Percentiles rank a stretch among this genome's conserved stretches.
These are phyloP conservation scores for Myriosclerotinia curreyana DNA, from an alignment of 2,329 filamentous ascomycete genomes.

Conservation along the genomic window DNA sequence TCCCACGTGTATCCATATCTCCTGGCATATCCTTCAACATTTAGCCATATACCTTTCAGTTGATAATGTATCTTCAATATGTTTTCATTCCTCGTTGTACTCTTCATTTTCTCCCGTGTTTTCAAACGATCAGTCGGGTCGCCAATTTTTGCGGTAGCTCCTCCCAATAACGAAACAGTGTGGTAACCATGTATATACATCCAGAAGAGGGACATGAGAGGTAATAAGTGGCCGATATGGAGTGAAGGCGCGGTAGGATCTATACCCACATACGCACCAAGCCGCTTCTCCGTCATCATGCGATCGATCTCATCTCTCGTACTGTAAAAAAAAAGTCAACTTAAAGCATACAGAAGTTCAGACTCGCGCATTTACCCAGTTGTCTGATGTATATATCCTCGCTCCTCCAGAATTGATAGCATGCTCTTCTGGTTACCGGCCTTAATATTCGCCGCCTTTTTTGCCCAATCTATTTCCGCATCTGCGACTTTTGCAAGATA, in stretches of 20 bases:
- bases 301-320: slow-evolving; percentile 54
- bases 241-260: slow-evolving; percentile 78
- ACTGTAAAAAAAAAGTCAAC: slow-evolving; percentile 28
- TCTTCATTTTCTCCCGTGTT: slow-evolving; percentile 54
- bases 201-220: slow-evolving; percentile 82
- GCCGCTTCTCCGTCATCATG: slow-evolving; percentile 61
- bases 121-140: slow-evolving; percentile 71
- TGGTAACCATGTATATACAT: slow-evolving; percentile 73
- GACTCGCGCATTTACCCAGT: slow-evolving; percentile 58
- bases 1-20: slow-evolving; percentile 65
- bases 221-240: slow-evolving; percentile 76
- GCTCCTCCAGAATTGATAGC: slow-evolving; percentile 64
- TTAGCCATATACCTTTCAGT: slow-evolving; percentile 68
- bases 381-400: slow-evolving; percentile 70
- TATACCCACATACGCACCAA: slow-evolving; percentile 76
- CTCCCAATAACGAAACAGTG: slow-evolving; percentile 65
- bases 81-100: slow-evolving; percentile 57
- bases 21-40: slow-evolving; percentile 63
- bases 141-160: slow-evolving; percentile 73
- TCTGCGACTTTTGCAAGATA: slow-evolving; percentile 41
- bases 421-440: slow-evolving; percentile 52
- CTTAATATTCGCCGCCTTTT: slow-evolving; percentile 47
- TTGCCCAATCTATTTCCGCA: slow-evolving; percentile 46
- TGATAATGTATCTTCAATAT: slow-evolving; percentile 67
- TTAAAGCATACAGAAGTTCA: neutral